Base-by-base conservation (phyloP, 2,329 filamentous ascomycete species). In the Aspergillus nomiae region DNA sequence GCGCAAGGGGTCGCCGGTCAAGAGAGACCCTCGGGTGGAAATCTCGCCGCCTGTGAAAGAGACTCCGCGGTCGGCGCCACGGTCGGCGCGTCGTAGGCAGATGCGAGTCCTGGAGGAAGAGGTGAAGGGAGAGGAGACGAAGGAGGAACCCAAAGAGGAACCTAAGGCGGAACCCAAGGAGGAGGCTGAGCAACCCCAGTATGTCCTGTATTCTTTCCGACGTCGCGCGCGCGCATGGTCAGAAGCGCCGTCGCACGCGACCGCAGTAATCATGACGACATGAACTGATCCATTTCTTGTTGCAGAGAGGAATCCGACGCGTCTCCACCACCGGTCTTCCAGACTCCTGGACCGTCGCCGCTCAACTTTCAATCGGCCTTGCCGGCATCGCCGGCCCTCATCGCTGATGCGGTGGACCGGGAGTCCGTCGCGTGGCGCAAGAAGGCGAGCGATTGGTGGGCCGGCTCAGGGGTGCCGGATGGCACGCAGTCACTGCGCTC, bases 391-490 rank as follows among this genome's bases (percentile, higher is more conserved):
- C 76, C 78, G 45, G 75, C 83, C 11, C 74, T 80, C 6, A 77
- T 81, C 62, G 88, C 87, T 71, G 86, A 93, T 58, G 86, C 89
- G n/a, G 88, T 96, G 74, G 93, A 95, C 79, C 88, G 86, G 72
- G 88, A 80, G 63, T 81, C 80, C 11, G 73, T 74, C 55, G 73
- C 70, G 56, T 72, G 78, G 62, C 71, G 77, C 71, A 71, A 76
- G 58, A 72, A 67, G 38, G 61, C 80, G 19, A 72, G 73, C 51
- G 69, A 75, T 7, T 71, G 67, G 14, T 80, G 77, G 77, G 69
- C 69, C 19, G 68, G 69, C 11, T 78, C 73, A 0, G 77, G 78
- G 8, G 65, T 80, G 3, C 68, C 73, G 19, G 77, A 81, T 61
- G 71, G 86, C 65, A 87, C 89, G 10, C 76, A 88, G 51, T 86